phyloP scores from a whole-genome alignment of 805 yeast species.

The Yarrowia sp. region DNA sequence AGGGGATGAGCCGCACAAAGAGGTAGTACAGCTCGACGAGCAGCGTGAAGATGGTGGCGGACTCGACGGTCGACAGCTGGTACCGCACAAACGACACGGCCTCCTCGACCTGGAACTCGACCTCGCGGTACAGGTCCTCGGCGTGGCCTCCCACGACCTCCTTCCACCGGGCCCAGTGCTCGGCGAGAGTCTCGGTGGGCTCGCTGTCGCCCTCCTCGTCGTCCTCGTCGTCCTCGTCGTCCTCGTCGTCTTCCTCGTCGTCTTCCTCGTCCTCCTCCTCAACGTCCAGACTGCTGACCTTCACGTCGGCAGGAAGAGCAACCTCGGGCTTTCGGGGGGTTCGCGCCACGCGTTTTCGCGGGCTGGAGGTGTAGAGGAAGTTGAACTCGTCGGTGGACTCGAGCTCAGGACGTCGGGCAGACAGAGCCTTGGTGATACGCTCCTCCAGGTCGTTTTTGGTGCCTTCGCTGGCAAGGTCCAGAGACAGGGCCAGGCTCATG shows the following conservation, averaged over 20 bases:
- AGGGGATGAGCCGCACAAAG: slow-evolving; percentile 15
- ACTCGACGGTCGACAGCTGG: slow-evolving; percentile 18
- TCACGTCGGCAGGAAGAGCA: neutral
- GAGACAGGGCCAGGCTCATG: slow-evolving; percentile 40
- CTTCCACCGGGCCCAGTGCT: slow-evolving; percentile 33
- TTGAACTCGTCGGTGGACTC: slow-evolving; percentile 5
- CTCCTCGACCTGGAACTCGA: slow-evolving; percentile 27
- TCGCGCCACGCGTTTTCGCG: slow-evolving; percentile 2
- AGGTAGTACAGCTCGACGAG: slow-evolving; percentile 9
- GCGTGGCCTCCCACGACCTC: slow-evolving; percentile 33
- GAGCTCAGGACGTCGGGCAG: slow-evolving; percentile 1
- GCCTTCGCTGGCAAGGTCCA: slow-evolving; percentile 39
- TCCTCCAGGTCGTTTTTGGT: slow-evolving; percentile 37
- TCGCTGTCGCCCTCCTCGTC: slow-evolving; percentile 32
- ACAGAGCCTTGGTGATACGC: slow-evolving; percentile 33
- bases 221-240: slow-evolving; percentile 32
- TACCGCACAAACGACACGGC: slow-evolving; percentile 23
- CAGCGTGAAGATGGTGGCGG: slow-evolving; percentile 4
- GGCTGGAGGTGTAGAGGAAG: slow-evolving; percentile 29
- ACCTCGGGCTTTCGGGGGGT: neutral
- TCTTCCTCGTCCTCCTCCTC: slow-evolving; percentile 20
- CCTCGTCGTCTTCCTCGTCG: slow-evolving; percentile 30
- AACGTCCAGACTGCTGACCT: slow-evolving; percentile 23
- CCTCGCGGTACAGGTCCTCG: slow-evolving; percentile 31
- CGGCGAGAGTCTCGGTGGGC: slow-evolving; percentile 27